A percentile compares a stretch with the other conserved stretches of the same genome.
These are phyloP conservation scores for Saprolegnia parasitica DNA, from an alignment of 352 stramenopile species.

Conservation along the genomic window DNA sequence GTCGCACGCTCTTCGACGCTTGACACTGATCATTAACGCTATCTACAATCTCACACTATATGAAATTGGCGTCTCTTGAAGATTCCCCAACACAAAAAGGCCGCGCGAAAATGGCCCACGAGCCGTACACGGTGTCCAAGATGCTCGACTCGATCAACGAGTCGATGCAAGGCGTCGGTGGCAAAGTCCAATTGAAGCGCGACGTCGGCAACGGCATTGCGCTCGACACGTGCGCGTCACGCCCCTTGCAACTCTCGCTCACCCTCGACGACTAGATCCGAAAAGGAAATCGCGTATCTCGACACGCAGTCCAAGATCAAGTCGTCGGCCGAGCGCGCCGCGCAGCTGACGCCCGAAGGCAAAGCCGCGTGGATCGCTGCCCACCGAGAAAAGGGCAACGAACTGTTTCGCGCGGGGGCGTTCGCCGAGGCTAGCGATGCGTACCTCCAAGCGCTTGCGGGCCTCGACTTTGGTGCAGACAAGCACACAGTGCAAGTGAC, in stretches of 20 bases:
- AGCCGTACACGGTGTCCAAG: slow-evolving; percentile 79
- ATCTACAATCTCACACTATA: too few relatives aligned
- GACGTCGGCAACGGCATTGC: slow-evolving; percentile 75
- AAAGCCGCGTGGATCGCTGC: slow-evolving; percentile 46
- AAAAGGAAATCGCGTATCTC: slow-evolving; percentile 67
- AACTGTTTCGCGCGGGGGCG: slow-evolving; percentile 41
- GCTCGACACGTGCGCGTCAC: slow-evolving; percentile 35
- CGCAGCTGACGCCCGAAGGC: slow-evolving; percentile 35
- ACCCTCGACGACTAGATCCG: slow-evolving; percentile 38
- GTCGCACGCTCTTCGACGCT: too few relatives aligned
- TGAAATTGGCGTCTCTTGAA: neutral
- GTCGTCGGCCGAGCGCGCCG: slow-evolving; percentile 54
- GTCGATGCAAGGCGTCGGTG: slow-evolving; percentile 44
- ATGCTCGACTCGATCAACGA: slow-evolving; percentile 80
- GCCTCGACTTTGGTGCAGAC: slow-evolving; percentile 57
- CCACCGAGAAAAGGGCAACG: slow-evolving; percentile 47
- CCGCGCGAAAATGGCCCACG: neutral
- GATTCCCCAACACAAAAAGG: neutral
- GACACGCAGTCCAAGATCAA: slow-evolving; percentile 74
- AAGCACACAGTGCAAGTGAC: slow-evolving; percentile 43
- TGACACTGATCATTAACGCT: too few relatives aligned
- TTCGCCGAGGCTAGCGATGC: slow-evolving; percentile 53
- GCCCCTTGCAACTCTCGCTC: neutral
- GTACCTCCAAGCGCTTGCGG: slow-evolving; percentile 67
- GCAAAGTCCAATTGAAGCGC: slow-evolving; percentile 53